phyloP scores from a whole-genome alignment of 139 green algal species.

The Parachlorella kessleri region DNA sequence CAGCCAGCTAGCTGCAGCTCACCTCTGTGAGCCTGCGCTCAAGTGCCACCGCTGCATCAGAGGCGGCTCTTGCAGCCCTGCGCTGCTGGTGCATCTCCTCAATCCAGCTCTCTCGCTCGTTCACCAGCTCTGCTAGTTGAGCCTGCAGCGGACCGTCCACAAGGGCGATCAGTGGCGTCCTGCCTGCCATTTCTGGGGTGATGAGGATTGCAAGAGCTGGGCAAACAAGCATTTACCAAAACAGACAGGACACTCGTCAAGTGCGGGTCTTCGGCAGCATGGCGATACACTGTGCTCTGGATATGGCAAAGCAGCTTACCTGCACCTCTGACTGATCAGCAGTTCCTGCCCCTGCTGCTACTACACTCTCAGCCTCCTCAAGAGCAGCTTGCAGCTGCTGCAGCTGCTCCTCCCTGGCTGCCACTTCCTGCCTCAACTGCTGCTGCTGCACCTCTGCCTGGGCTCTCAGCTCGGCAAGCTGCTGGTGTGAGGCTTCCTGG shows the following conservation, averaged over 20 bases:
- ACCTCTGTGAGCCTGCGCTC: not conserved
- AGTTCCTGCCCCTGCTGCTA: not conserved
- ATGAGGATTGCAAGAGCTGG: too few species aligned
- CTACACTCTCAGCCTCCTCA: not conserved
- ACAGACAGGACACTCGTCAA: too few species aligned
- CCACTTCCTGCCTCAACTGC: constrained; percentile 1
- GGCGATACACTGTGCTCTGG: not conserved
- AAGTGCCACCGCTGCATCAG: constrained; percentile 15
- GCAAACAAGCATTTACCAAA: too few species aligned
- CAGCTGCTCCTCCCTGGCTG: not conserved
- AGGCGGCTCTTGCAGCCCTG: not conserved
- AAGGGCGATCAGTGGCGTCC: too few species aligned
- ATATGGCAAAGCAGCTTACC: not conserved
- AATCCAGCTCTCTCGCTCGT: constrained; percentile 33
- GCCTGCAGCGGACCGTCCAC: too few species aligned
- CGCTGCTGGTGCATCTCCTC: constrained; percentile 29
- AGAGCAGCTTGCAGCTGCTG: not conserved
- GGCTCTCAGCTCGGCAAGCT: not conserved
- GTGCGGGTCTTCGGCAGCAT: too few species aligned
- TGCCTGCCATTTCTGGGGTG: too few species aligned
- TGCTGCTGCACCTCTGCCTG: not conserved
- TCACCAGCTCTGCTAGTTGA: constrained; percentile 20
- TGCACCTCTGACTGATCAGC: not conserved
- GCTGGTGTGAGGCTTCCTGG: too few species aligned
- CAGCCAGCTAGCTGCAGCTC: not conserved